Conservation (phyloP, 2,329 filamentous ascomycete species). For the Chaetomiaceae sp. region DNA sequence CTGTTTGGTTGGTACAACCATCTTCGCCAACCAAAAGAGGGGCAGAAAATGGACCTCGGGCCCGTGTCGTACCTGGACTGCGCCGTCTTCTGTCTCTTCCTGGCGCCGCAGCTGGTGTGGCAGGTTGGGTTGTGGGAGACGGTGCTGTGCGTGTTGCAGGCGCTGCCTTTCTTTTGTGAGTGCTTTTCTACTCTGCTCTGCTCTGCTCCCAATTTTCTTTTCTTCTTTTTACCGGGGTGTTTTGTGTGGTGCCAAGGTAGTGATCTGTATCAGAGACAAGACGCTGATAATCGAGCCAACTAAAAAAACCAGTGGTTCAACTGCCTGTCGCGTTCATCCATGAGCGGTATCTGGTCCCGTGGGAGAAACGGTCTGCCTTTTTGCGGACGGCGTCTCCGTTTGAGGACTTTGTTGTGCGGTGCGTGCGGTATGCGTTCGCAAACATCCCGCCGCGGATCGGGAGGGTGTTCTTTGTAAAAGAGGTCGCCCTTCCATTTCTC, state of each 20-base stretch:
- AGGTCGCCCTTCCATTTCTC: slow-evolving; percentile 3
- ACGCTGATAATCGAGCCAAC: background rate
- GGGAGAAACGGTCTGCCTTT: background rate
- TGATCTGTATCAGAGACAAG: too few species aligned
- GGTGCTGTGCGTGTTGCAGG: slow-evolving; percentile 49
- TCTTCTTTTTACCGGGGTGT: too few species aligned
- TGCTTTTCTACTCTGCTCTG: background rate
- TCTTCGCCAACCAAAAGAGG: background rate
- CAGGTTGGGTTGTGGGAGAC: slow-evolving; percentile 60
- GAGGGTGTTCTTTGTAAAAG: slow-evolving; percentile 1
- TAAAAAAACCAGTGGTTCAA: background rate
- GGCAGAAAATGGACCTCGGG: background rate
- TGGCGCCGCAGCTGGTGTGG: slow-evolving; percentile 66
- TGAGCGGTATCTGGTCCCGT: background rate
- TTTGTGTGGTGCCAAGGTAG: too few species aligned
- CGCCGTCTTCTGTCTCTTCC: slow-evolving; percentile 63
- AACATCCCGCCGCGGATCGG: slow-evolving; percentile 2
- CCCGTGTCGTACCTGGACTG: slow-evolving; percentile 68
- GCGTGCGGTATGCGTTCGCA: slow-evolving; percentile 3
- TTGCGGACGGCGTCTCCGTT: background rate
- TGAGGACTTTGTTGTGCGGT: slow-evolving; percentile 1
- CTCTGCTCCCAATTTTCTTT: too few species aligned
- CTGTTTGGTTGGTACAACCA: too few species aligned
- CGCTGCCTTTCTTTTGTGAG: background rate
- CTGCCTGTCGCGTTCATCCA: background rate